phyloP scores from a whole-genome alignment of 2,329 filamentous ascomycete genomes.

The Stagonosporopsis chrysanthemi region DNA sequence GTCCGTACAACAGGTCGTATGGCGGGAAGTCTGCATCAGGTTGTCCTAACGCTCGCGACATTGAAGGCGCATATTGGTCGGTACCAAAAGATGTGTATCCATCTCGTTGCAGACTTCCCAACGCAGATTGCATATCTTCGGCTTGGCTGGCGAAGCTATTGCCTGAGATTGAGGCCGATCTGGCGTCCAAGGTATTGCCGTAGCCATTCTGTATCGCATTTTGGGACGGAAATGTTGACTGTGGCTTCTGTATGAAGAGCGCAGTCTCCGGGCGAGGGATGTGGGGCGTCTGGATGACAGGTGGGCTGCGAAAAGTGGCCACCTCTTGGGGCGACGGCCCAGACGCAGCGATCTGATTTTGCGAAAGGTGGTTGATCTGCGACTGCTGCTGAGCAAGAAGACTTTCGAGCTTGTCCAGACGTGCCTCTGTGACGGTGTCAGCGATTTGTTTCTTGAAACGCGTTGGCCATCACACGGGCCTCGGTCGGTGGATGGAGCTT shows the following conservation, averaged over 20 bases:
- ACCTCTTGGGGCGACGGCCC: slow-evolving; percentile 44
- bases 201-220: slow-evolving; percentile 44
- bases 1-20: slow-evolving; percentile 65
- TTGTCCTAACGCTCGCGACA: slow-evolving; percentile 38
- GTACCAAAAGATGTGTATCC: slow-evolving; percentile 39
- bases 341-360: slow-evolving; percentile 31
- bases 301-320: slow-evolving; percentile 45
- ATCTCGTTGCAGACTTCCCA: slow-evolving; percentile 40
- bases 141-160: slow-evolving; percentile 40
- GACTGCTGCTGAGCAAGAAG: slow-evolving; percentile 56
- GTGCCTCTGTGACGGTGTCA: slow-evolving; percentile 11
- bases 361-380: slow-evolving; percentile 55
- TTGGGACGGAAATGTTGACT: slow-evolving; percentile 43
- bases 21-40: slow-evolving; percentile 61
- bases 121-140: slow-evolving; percentile 34
- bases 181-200: slow-evolving; percentile 45
- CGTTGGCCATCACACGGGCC: background rate
- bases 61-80: slow-evolving; percentile 41
- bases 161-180: slow-evolving; percentile 33
- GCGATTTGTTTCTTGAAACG: slow-evolving; percentile 26
- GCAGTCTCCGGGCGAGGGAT: slow-evolving; percentile 55
- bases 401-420: slow-evolving; percentile 54
- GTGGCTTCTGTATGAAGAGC: slow-evolving; percentile 56
- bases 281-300: slow-evolving; percentile 51
- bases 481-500: slow-evolving; percentile 13